Evolutionary conservation across 371 early-diverging fungal genomes (phyloP).

Genomic region (Quaeritorhiza haematococci): DNA sequence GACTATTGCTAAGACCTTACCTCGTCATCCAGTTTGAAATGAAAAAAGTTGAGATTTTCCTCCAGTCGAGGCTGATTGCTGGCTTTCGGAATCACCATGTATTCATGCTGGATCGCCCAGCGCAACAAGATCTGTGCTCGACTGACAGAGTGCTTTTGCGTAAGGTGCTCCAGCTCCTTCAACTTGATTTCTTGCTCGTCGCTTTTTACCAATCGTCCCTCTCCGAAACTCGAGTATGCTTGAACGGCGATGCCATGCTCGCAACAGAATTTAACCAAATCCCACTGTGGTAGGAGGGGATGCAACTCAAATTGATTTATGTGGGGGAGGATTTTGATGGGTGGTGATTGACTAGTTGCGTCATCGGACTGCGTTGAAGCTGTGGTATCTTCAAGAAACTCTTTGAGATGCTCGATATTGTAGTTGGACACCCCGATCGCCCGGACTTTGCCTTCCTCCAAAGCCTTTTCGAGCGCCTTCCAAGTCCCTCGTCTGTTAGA

Average conservation of each 20-base stretch:
- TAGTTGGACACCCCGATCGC: slow-evolving; percentile 86
- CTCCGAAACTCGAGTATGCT: slow-evolving; percentile 90
- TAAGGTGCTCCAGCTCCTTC: slow-evolving; percentile 31
- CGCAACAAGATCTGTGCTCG: slow-evolving; percentile 67
- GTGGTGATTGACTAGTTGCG: background rate
- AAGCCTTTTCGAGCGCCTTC: slow-evolving; percentile 60
- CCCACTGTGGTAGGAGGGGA: slow-evolving; percentile 31
- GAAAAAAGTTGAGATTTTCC: too few species aligned
- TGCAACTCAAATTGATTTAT: slow-evolving; percentile 45
- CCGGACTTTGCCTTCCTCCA: slow-evolving; percentile 47
- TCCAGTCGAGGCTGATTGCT: slow-evolving; percentile 41
- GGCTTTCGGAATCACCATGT: slow-evolving; percentile 65
- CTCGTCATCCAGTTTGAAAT: too few species aligned
- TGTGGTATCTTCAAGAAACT: slow-evolving; percentile 41
- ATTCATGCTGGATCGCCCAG: slow-evolving; percentile 70
- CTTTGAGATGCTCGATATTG: slow-evolving; percentile 54
- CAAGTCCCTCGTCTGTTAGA: slow-evolving; percentile 57
- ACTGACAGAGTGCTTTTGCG: slow-evolving; percentile 31
- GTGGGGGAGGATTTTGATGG: slow-evolving; percentile 29
- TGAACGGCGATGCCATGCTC: slow-evolving; percentile 59
- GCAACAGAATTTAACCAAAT: slow-evolving; percentile 50
- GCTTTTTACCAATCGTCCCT: slow-evolving; percentile 60
- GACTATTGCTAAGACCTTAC: too few species aligned
- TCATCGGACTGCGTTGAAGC: too few species aligned
- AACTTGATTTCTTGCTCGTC: background rate